Conservation (phyloP, 75 land plant genomes). For the Cupressus sempervirens region DNA sequence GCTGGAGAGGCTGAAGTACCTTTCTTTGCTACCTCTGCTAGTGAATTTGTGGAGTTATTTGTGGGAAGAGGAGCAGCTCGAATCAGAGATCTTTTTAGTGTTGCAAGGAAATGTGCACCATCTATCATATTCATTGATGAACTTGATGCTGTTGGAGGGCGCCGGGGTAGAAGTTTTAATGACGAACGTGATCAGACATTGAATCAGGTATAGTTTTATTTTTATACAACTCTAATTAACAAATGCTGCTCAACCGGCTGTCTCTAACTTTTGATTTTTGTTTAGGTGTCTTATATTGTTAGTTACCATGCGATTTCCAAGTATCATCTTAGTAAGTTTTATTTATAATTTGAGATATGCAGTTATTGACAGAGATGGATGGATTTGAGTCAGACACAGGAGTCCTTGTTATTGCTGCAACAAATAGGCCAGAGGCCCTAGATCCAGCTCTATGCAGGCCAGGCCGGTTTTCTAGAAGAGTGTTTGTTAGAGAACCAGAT, state of each 20-base stretch:
- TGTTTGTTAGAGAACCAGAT: slow-evolving; percentile 85
- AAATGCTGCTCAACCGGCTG: neutral
- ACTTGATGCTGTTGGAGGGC: slow-evolving; percentile 97
- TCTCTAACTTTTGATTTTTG: neutral
- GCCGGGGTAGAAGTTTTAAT: slow-evolving; percentile 86
- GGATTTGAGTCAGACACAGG: slow-evolving; percentile 90
- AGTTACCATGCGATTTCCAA: neutral
- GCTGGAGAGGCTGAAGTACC: slow-evolving; percentile 99
- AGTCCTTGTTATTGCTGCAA: slow-evolving; percentile 92
- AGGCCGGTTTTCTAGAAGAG: slow-evolving; percentile 93
- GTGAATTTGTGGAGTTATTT: slow-evolving; percentile 98
- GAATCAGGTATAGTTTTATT: slow-evolving; percentile 61
- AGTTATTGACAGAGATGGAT: slow-evolving; percentile 99
- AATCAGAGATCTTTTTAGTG: slow-evolving; percentile 80
- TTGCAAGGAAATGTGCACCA: slow-evolving; percentile 79
- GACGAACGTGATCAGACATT: slow-evolving; percentile 97
- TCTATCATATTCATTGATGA: slow-evolving; percentile 98
- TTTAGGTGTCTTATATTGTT: neutral
- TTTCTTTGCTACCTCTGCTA: slow-evolving; percentile 92
- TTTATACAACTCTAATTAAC: slow-evolving; percentile 8
- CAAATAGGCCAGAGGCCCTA: slow-evolving; percentile 92
- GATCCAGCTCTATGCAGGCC: slow-evolving; percentile 94
- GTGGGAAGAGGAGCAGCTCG: slow-evolving; percentile 99
- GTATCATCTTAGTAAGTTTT: neutral
- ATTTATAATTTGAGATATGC: slow-evolving; percentile 18